phyloP scores from a whole-genome alignment of 139 green algal species.

The Deuterostichococcus epilithicus region DNA sequence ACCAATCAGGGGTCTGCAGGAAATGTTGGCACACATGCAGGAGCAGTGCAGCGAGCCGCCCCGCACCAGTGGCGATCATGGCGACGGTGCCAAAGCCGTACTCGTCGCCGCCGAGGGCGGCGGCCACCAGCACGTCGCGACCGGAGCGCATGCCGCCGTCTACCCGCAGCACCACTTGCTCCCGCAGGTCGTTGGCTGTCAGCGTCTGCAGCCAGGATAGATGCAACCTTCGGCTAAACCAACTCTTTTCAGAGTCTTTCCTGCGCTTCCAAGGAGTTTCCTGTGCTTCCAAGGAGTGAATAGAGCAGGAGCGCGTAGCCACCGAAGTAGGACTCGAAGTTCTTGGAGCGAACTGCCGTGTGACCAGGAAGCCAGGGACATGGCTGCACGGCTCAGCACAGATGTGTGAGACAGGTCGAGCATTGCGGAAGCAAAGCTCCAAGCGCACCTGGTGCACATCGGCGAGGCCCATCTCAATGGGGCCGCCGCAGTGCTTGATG shows the following conservation, averaged over 20 bases:
- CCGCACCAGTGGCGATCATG: constrained; percentile 90
- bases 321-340: no score
- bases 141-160: constrained; percentile 93
- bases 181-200: constrained; percentile 87
- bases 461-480: constrained; percentile 95
- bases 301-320: no score
- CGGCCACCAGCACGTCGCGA: constrained; percentile 85
- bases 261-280: constrained; percentile 17
- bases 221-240: not conserved
- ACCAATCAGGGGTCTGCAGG: no score
- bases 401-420: not conserved
- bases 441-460: constrained; percentile 67
- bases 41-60: no score
- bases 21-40: not conserved
- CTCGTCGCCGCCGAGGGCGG: constrained; percentile 93
- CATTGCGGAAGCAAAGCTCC: not conserved
- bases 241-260: constrained; percentile 12
- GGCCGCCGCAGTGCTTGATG: constrained; percentile 98
- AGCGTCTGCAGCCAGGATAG: constrained; percentile 54
- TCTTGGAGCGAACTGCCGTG: no score
- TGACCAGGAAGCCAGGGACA: no score
- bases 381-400: not conserved
- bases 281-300: no score
- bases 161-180: constrained; percentile 88
- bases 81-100: constrained; percentile 96